Percentiles rank a stretch among this genome's conserved stretches.
Conservation (phyloP, 2,329 filamentous ascomycete genomes). For the Talaromyces sp. region DNA sequence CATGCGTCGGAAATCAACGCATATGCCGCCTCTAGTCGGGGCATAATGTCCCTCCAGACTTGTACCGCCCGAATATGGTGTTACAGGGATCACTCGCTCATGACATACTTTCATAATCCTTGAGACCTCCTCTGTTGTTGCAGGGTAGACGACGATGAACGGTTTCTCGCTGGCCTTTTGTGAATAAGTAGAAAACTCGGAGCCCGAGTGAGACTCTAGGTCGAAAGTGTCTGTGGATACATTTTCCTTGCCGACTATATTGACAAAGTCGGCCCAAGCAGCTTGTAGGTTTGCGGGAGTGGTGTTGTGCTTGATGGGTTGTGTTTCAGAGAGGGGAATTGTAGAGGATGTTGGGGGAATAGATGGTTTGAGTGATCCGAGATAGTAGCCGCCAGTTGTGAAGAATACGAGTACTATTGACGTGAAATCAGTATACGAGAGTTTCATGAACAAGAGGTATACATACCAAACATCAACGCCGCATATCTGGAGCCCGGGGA, state of each 20-base stretch:
- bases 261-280: constrained; percentile 63
- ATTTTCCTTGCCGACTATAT: constrained; percentile 62
- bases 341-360: constrained; percentile 56
- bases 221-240: constrained; percentile 59
- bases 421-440: constrained; percentile 20
- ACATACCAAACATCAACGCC: constrained; percentile 39
- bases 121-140: constrained; percentile 78
- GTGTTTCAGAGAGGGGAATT: constrained; percentile 50
- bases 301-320: constrained; percentile 55
- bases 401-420: constrained; percentile 51
- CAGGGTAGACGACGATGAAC: constrained; percentile 70
- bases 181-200: constrained; percentile 61
- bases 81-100: constrained; percentile 75
- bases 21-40: constrained; percentile 77
- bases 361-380: constrained; percentile 52
- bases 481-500: constrained; percentile 40
- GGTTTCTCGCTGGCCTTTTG: constrained; percentile 45
- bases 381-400: constrained; percentile 55
- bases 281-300: constrained; percentile 60
- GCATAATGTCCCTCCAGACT: constrained; percentile 87
- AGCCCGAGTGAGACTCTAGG: constrained; percentile 58
- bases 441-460: background rate
- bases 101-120: constrained; percentile 87
- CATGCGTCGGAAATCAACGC: constrained; percentile 84
- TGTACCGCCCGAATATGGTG: constrained; percentile 82